Evolutionary conservation across 2,329 filamentous ascomycete genomes (phyloP), one percentile per base, ranked within the genome.

Genomic region (Biscogniauxia mediterranea): DNA sequence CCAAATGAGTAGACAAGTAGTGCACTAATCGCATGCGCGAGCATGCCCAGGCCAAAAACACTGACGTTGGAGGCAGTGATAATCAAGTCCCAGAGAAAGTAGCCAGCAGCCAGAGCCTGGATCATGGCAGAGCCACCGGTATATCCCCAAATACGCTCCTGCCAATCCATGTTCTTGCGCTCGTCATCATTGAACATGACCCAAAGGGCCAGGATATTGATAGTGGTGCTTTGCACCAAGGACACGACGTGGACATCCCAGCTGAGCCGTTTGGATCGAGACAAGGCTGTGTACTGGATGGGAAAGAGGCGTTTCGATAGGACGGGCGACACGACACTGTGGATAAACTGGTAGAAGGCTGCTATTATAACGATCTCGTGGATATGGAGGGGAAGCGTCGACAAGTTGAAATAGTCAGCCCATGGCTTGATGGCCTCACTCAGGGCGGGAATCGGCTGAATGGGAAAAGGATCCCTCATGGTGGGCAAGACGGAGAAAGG

Each of bases 221-320:
- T 91, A 59, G 92, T 77, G 32, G 82, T 79, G 73, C 87, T 89
- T 81, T 96, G 92, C 59, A 91, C 81, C 67, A 95, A 83, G n/a
- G 90, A 93, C 32, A 95, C 91, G 59, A 94, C 88, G 73, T 94
- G 92, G 23, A 92, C 89, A 74, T 96, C 87, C 92, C 92, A 95
- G 80, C 90, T 95, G 64, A 92, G 80, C 72, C 83, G 84, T 60
- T 89, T 91, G 59, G 84, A 82, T 25, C 80, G 77, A 55, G 86
- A 84, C 68, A 92, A 82, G 54, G 77, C 76, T 32, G 79, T 74
- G 77, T 95, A 95, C 67, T 84, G 81, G 53, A 80, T 69, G 2
- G 89, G 85, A 65, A 89, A 87, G 62, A 92, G 74, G 60, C 79
- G 71, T 53, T 77, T 80, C 38, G 90, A 93, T 42, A 93, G 58